Base-by-base conservation (phyloP, 441 rosid genomes). In the Pelargonium hybrid region DNA sequence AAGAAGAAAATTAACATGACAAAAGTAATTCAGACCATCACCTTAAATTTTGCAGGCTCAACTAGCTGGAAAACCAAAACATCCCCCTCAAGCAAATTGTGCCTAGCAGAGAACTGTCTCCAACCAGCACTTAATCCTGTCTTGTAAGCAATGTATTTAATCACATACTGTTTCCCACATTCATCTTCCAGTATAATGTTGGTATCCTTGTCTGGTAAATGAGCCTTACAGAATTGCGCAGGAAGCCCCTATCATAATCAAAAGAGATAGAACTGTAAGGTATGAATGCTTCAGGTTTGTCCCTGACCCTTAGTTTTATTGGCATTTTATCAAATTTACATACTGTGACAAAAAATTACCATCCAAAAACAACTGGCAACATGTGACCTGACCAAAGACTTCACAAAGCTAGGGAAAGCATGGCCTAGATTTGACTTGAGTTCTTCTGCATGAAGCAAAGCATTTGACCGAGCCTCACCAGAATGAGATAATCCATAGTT, bases 101-200 rank as follows among this genome's bases (percentile, higher is more conserved):
- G 88, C 7, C 80, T 87, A 73, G 75, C 78, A 66, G 79, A 80
- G 77, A 89, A 89, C 81, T 83, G 88, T 70, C 90, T 84, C 94
- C 94, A 89, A 48, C 94, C 94, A 79, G 91, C 94, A 83, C 94
- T 87, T 73, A 89, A 82, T 75, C 91, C 91, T 2, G 87, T 87
- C 80, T 84, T 87, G 61, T 82, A 76, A 71, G 84, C 83, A 57
- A 84, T 75, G 81, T 87, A 89, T 47, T 83, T 87, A 76, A 81
- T 81, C 62, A 52, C 75, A n/a, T 73, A 83, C 50, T 48, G 80
- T 65, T 71, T 63, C 61, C 84, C 91, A 72, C 47, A 57, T 73
- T 88, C 94, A 72, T 87, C 87, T 77, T 80, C 88, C 71, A 88
- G 76, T 66, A 69, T 63, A 25, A 88, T 41, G 1, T 66, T 82